Conservation (phyloP, 768 basidiomycete species). For the Tylopilus cervinicoccineus region DNA sequence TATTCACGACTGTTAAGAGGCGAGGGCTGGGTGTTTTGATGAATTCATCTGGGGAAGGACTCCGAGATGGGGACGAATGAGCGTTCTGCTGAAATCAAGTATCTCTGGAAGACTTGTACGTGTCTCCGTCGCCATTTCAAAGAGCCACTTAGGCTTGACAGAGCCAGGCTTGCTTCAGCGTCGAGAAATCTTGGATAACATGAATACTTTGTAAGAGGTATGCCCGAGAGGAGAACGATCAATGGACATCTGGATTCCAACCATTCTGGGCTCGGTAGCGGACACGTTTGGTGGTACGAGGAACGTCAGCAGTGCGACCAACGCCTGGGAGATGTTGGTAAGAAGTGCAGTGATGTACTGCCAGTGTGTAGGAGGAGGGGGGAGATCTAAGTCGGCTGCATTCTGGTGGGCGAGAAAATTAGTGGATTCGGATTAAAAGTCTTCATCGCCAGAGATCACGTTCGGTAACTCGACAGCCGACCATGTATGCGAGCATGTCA, state of each 20-base stretch:
- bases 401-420: neutral
- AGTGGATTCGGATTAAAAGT: neutral
- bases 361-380: neutral
- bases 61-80: neutral
- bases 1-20: slow-evolving; percentile 16
- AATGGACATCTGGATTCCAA: neutral
- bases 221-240: neutral
- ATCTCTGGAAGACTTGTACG: slow-evolving; percentile 1
- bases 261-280: neutral
- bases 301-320: neutral
- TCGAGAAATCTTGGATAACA: neutral
- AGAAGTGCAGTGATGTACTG: neutral
- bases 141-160: neutral
- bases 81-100: slow-evolving; percentile 30
- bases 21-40: slow-evolving; percentile 30
- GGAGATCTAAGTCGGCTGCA: neutral
- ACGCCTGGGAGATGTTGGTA: neutral
- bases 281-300: neutral
- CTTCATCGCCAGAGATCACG: neutral
- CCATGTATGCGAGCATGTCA: neutral
- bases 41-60: neutral
- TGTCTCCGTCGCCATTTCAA: neutral
- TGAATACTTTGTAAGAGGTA: neutral
- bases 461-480: neutral
- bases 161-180: neutral